Evolutionary conservation across 2,329 filamentous ascomycete genomes (phyloP).

Genomic region (Whalleya microplaca): DNA sequence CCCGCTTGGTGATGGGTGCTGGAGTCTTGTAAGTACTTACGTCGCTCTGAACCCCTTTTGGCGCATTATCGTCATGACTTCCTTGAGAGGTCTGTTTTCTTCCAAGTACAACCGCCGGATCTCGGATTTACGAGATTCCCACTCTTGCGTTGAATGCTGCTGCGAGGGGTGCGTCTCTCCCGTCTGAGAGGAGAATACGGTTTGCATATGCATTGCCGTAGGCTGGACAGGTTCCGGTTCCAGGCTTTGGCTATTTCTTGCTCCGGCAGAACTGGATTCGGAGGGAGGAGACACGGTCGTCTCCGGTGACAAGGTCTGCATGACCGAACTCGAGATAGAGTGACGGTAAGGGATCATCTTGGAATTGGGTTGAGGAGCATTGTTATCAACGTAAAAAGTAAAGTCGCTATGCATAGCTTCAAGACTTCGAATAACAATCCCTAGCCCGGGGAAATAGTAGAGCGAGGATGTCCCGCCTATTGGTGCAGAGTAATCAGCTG

Average conservation of each 20-base stretch:
- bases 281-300: constrained; percentile 21
- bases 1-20: too few relatives aligned
- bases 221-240: constrained; percentile 27
- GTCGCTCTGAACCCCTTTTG: constrained; percentile 54
- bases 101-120: constrained; percentile 53
- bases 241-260: constrained; percentile 18
- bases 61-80: constrained; percentile 56
- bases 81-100: constrained; percentile 54
- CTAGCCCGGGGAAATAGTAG: too few relatives aligned
- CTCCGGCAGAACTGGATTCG: constrained; percentile 26
- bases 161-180: constrained; percentile 37
- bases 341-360: constrained; percentile 29
- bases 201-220: constrained; percentile 32
- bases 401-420: constrained; percentile 30
- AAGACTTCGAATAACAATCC: too few relatives aligned
- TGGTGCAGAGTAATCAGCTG: too few relatives aligned
- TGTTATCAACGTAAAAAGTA: constrained; percentile 27
- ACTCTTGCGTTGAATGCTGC: constrained; percentile 38
- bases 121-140: constrained; percentile 51
- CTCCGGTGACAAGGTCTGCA: constrained; percentile 23
- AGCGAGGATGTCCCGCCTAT: too few relatives aligned
- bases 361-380: constrained; percentile 24
- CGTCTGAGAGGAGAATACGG: constrained; percentile 37
- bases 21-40: constrained; percentile 40
- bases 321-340: constrained; percentile 26